Percentiles rank a stretch among this genome's conserved stretches.
These are phyloP conservation scores for Podospora appendiculata DNA, from an alignment of 495 filamentous ascomycete genomes.

Conservation along the genomic window DNA sequence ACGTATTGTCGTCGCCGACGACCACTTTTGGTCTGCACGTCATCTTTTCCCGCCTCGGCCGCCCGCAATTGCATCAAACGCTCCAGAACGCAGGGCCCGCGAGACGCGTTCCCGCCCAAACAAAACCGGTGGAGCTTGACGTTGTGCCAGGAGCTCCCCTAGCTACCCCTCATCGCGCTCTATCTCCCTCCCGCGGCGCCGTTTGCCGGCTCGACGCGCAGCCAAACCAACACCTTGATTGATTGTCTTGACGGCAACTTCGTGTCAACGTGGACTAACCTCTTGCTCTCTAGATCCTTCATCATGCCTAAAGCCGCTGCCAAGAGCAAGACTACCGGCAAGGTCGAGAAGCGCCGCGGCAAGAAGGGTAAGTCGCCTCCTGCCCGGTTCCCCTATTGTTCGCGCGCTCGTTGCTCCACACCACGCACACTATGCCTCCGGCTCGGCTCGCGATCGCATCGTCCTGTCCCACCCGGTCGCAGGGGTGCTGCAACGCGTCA, in stretches of 20 bases:
- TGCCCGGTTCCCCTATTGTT: background rate
- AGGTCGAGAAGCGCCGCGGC: slow-evolving; percentile 34
- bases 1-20: slow-evolving; percentile 15
- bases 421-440: too few relatives aligned
- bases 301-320: slow-evolving; percentile 42
- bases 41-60: slow-evolving; percentile 22
- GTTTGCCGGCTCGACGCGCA: too few relatives aligned
- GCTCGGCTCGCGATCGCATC: too few relatives aligned
- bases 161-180: slow-evolving; percentile 7
- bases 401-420: too few relatives aligned
- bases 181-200: too few relatives aligned
- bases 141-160: background rate
- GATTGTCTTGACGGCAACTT: too few relatives aligned
- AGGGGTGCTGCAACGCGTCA: background rate
- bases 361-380: slow-evolving; percentile 41
- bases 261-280: background rate
- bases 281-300: slow-evolving; percentile 13
- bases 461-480: background rate
- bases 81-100: background rate
- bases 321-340: slow-evolving; percentile 36
- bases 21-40: slow-evolving; percentile 25
- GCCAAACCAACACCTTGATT: too few relatives aligned
- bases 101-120: background rate
- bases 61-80: slow-evolving; percentile 30
- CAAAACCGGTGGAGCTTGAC: background rate